Evolutionary conservation across 768 basidiomycete genomes (phyloP).

Genomic region (Suillus sp.): DNA sequence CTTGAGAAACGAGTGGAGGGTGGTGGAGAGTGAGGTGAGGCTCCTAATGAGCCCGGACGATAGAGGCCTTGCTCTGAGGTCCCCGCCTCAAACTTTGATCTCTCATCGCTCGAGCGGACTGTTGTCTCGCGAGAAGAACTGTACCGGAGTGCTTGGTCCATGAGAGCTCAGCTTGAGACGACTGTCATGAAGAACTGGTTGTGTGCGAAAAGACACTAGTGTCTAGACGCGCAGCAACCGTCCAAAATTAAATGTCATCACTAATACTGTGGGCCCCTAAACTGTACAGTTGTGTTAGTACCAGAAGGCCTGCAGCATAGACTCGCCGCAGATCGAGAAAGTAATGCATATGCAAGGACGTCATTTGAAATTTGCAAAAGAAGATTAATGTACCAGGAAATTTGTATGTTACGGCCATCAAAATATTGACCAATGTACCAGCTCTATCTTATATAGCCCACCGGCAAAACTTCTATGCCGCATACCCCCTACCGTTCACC

Average conservation of each 20-base stretch:
- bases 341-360: background rate
- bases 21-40: background rate
- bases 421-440: background rate
- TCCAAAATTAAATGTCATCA: constrained; percentile 3
- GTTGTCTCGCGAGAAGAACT: constrained; percentile 19
- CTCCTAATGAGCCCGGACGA: background rate
- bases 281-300: background rate
- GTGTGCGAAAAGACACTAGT: constrained; percentile 5
- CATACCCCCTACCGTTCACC: constrained; percentile 15
- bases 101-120: constrained; percentile 13
- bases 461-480: background rate
- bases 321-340: background rate
- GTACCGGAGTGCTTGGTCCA: constrained; percentile 9
- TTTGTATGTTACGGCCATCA: constrained; percentile 1
- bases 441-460: background rate
- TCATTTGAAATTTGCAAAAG: background rate
- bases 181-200: background rate
- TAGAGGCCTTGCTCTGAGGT: constrained; percentile 1
- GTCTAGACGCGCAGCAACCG: background rate
- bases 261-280: constrained; percentile 1
- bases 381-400: background rate
- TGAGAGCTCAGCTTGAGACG: background rate
- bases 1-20: constrained; percentile 3
- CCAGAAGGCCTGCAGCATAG: background rate
- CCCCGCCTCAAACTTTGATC: background rate